These are phyloP conservation scores for Sorghum bicolor DNA, from an alignment of 176 grass and related monocot genomes.

Conservation along the genomic window Sorghum_bicolor_NCBIv3 NC_012879.2:57048501-57049000, in stretches of 20 bases:
- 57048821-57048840: constrained; percentile 64
- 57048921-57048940: constrained; percentile 54
- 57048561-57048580: constrained; percentile 15
- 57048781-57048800: constrained; percentile 82
- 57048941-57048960: background rate
- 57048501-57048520: constrained; percentile 59
- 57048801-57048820: constrained; percentile 76
- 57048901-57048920: constrained; percentile 92
- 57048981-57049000: background rate
- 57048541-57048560: constrained; percentile 36
- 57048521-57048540: constrained; percentile 54
- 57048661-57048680: constrained; percentile 61
- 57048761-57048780: constrained; percentile 58
- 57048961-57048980: background rate
- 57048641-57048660: constrained; percentile 39
- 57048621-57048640: constrained; percentile 64
- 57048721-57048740: constrained; percentile 83
- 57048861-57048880: constrained; percentile 65
- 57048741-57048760: constrained; percentile 73
- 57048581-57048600: constrained; percentile 50
- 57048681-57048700: constrained; percentile 69
- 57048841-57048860: constrained; percentile 59
- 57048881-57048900: constrained; percentile 51
- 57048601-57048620: constrained; percentile 69
- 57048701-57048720: constrained; percentile 48